Evolutionary conservation across 768 basidiomycete species (phyloP), one percentile per base, ranked within the genome.

Genomic region (Leccinum arenicola): DNA sequence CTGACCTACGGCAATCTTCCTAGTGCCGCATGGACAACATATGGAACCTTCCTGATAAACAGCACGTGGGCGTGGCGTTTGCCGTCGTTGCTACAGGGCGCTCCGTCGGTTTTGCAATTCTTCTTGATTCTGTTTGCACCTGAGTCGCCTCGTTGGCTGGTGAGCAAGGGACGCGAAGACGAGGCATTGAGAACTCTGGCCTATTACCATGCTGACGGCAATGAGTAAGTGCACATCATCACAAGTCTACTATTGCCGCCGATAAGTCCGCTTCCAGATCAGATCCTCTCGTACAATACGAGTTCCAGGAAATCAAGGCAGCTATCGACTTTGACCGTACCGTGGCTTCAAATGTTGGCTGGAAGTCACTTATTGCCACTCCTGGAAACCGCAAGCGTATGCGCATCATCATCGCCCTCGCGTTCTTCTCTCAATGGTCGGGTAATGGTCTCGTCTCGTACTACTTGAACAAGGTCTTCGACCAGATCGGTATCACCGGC

Each of bases 381-480:
- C 72, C 79, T 29, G 91, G 90, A 54, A 93, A 93, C 80, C 77
- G 83, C 62, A 85, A 78, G 73, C 89, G 92, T 58, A 81, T 93
- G 80, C 75, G 81, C 56, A 88, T 92, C 71, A 88, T 93, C 71
- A 70, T 89, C 61, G 87, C 86, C 50, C 76, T 92, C 56, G 89
- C 88, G 50, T 88, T 88, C 81, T 91, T 92, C 81, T 91, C 89
- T 3, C 88, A 90, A 66, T 91, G 89, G 90, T 91, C 88, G 10
- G 90, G 89, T 14, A 91, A 91, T 66, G 90, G 90, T 68, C 86
- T 93, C 55, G 86, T 90, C 53, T 90, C 88, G 7, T 91, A 87
- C 79, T 93, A 93, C 77, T 83, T 93, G 67, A 86, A 79, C 75
- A 79, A 82, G 71, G 86, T 93, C 54, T 84, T 93, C 72, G 71